phyloP scores from a whole-genome alignment of 768 basidiomycete genomes.

The Cystofilobasidium bisporidii region DNA sequence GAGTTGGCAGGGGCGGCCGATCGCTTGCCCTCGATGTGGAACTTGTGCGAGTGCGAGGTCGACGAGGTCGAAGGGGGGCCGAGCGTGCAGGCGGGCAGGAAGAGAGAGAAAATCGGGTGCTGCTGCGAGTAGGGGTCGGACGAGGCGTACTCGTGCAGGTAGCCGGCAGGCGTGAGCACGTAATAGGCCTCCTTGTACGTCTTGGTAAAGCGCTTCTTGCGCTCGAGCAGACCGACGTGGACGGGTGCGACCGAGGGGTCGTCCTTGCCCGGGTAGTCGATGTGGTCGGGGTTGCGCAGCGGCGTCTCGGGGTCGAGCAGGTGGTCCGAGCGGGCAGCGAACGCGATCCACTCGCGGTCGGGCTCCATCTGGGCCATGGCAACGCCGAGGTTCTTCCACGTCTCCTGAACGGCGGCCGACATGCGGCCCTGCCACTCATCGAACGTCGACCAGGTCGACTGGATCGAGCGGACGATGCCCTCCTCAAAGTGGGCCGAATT shows the following conservation, averaged over 20 bases:
- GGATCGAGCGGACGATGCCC: conserved; percentile 85
- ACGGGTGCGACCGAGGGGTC: conserved; percentile 76
- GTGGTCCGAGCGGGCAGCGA: conserved; percentile 85
- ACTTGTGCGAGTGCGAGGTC: conserved; percentile 71
- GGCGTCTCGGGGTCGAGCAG: conserved; percentile 95
- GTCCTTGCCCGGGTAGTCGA: conserved; percentile 81
- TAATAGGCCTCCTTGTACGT: conserved; percentile 76
- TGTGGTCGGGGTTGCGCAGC: conserved; percentile 48
- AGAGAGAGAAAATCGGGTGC: conserved; percentile 69
- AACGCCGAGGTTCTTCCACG: conserved; percentile 59
- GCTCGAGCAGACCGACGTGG: conserved; percentile 80
- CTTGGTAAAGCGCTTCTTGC: conserved; percentile 90
- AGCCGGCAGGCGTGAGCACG: conserved; percentile 89
- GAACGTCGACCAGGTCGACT: conserved; percentile 94
- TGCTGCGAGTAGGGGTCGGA: conserved; percentile 57
- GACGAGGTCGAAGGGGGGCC: conserved; percentile 66
- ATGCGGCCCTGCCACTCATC: conserved; percentile 74
- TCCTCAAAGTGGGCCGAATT: conserved; percentile 95
- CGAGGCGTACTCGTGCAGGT: conserved; percentile 79
- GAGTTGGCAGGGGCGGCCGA: conserved; percentile 45
- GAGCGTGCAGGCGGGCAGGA: conserved; percentile 89
- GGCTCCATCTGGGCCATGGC: conserved; percentile 71
- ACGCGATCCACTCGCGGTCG: conserved; percentile 90
- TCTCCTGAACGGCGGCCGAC: conserved; percentile 59
- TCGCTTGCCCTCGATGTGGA: conserved; percentile 87